A percentile compares a stretch with the other conserved stretches of the same genome.
Conservation (phyloP, 768 basidiomycete genomes). For the Pleurotus ostreatus region DNA sequence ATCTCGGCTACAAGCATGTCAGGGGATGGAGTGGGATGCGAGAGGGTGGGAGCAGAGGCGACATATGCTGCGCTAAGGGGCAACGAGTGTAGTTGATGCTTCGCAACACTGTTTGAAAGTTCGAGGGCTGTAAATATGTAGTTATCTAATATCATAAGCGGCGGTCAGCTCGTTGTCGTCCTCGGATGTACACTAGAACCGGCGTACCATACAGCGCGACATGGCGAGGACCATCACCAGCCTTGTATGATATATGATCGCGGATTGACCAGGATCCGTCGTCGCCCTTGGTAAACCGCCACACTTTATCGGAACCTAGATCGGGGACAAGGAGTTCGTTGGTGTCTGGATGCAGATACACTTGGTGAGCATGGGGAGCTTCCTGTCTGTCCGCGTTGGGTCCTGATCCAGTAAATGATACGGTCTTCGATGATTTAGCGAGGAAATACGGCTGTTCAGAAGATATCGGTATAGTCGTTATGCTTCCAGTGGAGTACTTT, state of each 20-base stretch:
- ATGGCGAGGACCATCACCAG: slow-evolving; percentile 72
- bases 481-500: slow-evolving; percentile 67
- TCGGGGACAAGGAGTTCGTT: slow-evolving; percentile 70
- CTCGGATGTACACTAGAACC: background rate
- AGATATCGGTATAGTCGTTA: slow-evolving; percentile 55
- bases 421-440: slow-evolving; percentile 24
- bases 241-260: slow-evolving; percentile 43
- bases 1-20: slow-evolving; percentile 70
- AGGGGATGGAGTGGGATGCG: slow-evolving; percentile 36
- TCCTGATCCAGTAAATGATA: slow-evolving; percentile 51
- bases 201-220: slow-evolving; percentile 56
- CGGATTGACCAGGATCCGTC: slow-evolving; percentile 44
- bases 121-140: slow-evolving; percentile 67
- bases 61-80: slow-evolving; percentile 36
- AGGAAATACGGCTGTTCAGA: slow-evolving; percentile 41
- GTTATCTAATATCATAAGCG: slow-evolving; percentile 37
- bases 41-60: slow-evolving; percentile 47
- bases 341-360: slow-evolving; percentile 42
- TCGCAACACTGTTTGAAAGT: slow-evolving; percentile 52
- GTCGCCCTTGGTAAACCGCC: slow-evolving; percentile 41
- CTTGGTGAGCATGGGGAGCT: slow-evolving; percentile 75
- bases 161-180: background rate
- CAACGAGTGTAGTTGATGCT: slow-evolving; percentile 47
- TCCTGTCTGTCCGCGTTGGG: slow-evolving; percentile 68
- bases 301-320: slow-evolving; percentile 69